Base-by-base conservation (phyloP, 1,284 basidiomycete species). In the Violaceomyces palustris region DNA sequence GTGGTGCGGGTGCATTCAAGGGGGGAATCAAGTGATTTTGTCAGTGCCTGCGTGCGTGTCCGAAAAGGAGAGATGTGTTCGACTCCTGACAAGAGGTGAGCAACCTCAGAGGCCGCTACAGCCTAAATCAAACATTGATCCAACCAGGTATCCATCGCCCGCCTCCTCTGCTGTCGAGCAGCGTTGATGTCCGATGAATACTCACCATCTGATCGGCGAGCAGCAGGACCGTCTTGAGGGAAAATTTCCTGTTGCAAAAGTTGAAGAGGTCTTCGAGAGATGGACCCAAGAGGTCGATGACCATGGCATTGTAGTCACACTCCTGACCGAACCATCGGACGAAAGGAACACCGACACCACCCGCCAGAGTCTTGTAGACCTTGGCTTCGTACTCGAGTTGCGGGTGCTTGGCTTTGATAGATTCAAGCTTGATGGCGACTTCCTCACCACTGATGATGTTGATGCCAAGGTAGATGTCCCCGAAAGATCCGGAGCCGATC, bases 401-500 rank as follows among this genome's bases (percentile, higher is more conserved):
- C n/a, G 94, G 93, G 73, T 97, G 92, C 78, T 98, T 98, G 64
- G 94, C 93, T 78, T 98, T 98, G 78, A 97, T 89, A 1, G 91
- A 96, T 78, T 98, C 94, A 67, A 99, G 86, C 79, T 99, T 98
- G 83, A 98, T 97, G 73, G 92, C 94, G 49, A 98, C 94, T 75
- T 97, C 93, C 75, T 99, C 92, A 39, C 93, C 93, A n/a, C 92
- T 96, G 75, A 98, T 97, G 78, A 98, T 97, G 81, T 98, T 97
- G 77, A 96, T 92, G 55, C 94, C 94, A 52, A 98, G 87, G 77
- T 97, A 98, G 76, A 99, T 98, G 74, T 98, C 93, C 92, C 93
- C 91, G 72, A 97, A 97, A 42, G 93, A 97, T 55, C 93, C 94
- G 35, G 89, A 94, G 64, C 94, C 94, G 71, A 99, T 97, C 86